A percentile compares a stretch with the other conserved stretches of the same genome.
Evolutionary conservation across 768 basidiomycete genomes (phyloP).

Genomic region (Cystofilobasidium macerans): DNA sequence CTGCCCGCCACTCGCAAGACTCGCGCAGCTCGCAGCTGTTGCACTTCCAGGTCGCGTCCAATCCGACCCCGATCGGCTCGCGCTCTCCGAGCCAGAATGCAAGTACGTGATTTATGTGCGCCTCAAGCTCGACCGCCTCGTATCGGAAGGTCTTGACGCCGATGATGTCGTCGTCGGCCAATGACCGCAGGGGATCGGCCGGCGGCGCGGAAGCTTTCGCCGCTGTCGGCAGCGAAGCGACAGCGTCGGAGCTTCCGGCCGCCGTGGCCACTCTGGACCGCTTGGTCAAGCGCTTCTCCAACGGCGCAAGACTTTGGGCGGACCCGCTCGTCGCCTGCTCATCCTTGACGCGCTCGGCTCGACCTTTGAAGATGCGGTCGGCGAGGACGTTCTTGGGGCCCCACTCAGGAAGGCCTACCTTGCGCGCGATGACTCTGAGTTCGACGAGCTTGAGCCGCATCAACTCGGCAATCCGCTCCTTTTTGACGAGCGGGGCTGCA

Average conservation of each 20-base stretch:
- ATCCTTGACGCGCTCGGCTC: background rate
- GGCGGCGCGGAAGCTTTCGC: background rate
- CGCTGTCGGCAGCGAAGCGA: too few relatives aligned
- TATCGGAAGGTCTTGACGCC: conserved; percentile 6
- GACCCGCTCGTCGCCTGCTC: too few relatives aligned
- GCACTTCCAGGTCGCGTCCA: conserved; percentile 12
- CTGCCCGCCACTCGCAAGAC: conserved; percentile 24
- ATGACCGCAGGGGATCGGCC: background rate
- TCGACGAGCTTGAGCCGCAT: conserved; percentile 8
- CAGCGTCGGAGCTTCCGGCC: too few relatives aligned
- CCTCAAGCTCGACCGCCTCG: background rate
- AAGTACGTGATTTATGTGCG: conserved; percentile 9
- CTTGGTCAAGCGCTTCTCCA: background rate
- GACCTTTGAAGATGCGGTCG: background rate
- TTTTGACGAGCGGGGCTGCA: background rate
- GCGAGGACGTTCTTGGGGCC: conserved; percentile 8
- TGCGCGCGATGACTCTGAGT: background rate
- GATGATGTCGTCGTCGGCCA: conserved; percentile 11
- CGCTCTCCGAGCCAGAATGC: conserved; percentile 19
- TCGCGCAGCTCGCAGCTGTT: conserved; percentile 22
- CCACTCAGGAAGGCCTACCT: background rate
- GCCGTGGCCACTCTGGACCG: background rate
- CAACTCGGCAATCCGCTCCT: background rate
- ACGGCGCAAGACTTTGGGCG: too few relatives aligned
- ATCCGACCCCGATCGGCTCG: conserved; percentile 6